Base-by-base conservation (phyloP, 1,284 basidiomycete genomes). In the Phenoliferia sp. region DNA sequence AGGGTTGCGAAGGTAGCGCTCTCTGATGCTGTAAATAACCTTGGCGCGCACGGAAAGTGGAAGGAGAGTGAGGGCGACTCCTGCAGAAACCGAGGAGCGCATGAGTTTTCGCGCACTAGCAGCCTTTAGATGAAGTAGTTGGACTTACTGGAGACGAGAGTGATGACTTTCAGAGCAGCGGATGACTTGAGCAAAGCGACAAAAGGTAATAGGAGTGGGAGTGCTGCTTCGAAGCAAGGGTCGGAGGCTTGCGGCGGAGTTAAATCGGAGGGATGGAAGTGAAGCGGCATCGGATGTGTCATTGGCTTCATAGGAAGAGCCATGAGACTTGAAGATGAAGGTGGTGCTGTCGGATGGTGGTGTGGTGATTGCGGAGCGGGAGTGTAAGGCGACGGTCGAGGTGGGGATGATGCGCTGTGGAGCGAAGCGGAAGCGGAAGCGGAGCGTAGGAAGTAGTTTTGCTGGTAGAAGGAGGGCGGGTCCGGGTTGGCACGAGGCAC, bases 41-140 rank as follows among this genome's bases (percentile, higher is more conserved):
- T 65, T 66, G 29, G 61, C 59, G 22, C 71, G 69, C 28, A 66
- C 34, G 10, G 69, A 69, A 60, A 73, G 67, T 10, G 71, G 71
- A 5, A 73, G 62, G 59, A 69, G 65, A 4, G 71, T 71, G 52
- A 73, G 67, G 2, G 64, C 63, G 32, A 71, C 48, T 6, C 48
- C 48, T 52, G 48, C 6, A 6, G 48, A 44, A 22, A 44, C 22
- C 22, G 12, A 12, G 39, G 39, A 44, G 39, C 39, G 39, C 12
- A 22, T 44, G 12, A 44, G 22, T 22, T 12, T 44, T 22, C 22
- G 12, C 12, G 22, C 39, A 12, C 12, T 44, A 22, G 12, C 12
- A 12, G 39, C 39, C 39, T 44, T 44, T 12, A 44, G 39, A 44
- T 12, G 39, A 44, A 22, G 22, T 12, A 12, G 12, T 22, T 12